Conservation (phyloP, 768 basidiomycete genomes). For the Saitozyma podzolica region DNA sequence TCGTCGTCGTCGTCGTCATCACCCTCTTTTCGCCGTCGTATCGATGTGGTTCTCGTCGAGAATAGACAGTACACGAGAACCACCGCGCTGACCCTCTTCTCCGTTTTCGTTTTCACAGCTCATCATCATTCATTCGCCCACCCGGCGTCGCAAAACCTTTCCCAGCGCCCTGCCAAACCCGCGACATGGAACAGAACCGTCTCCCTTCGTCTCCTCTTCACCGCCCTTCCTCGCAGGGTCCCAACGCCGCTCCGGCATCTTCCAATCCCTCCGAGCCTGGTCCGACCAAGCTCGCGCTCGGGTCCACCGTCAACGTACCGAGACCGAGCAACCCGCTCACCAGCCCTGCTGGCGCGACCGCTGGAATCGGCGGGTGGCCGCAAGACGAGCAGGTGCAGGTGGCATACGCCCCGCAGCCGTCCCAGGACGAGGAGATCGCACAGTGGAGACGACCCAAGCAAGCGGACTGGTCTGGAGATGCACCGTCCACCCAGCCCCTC, state of each 20-base stretch:
- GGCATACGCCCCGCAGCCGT: not conserved
- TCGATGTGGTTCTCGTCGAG: too few relatives aligned
- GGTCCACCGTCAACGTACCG: conserved; percentile 10
- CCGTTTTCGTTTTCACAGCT: too few relatives aligned
- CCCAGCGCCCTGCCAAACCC: too few relatives aligned
- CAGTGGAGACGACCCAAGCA: conserved; percentile 6
- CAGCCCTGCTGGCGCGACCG: not conserved
- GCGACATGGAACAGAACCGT: conserved; percentile 30
- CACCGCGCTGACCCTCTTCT: too few relatives aligned
- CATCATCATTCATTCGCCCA: too few relatives aligned
- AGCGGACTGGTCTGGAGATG: not conserved
- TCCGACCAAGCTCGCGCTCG: conserved; percentile 2
- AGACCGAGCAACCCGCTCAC: conserved; percentile 7
- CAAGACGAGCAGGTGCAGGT: not conserved
- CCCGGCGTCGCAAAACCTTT: too few relatives aligned
- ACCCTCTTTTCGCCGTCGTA: too few relatives aligned
- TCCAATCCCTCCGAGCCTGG: conserved; percentile 3
- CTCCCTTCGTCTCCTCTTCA: conserved; percentile 32
- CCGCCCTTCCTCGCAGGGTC: conserved; percentile 17
- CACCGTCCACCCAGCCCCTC: conserved; percentile 17
- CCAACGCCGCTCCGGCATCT: conserved; percentile 17
- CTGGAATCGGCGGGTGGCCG: not conserved
- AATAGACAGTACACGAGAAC: too few relatives aligned
- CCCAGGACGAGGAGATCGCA: not conserved
- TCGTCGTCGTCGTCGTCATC: too few relatives aligned